Conservation (phyloP, 345 rosid species). For the Garcia nutans region DNA sequence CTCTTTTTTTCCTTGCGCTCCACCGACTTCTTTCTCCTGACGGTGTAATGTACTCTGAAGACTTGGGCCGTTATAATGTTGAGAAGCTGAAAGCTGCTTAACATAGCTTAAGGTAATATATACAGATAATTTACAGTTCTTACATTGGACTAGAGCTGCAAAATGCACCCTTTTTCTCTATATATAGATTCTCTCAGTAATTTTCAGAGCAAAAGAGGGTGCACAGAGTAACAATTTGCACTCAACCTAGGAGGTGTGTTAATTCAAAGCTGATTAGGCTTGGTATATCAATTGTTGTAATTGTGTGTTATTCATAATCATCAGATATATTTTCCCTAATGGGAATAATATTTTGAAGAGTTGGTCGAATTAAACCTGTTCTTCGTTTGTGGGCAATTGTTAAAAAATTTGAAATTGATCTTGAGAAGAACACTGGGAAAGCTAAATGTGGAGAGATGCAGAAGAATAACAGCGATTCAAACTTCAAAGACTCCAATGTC, state of each 20-base stretch:
- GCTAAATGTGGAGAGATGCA: no score
- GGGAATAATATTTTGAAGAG: neutral
- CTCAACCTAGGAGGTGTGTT: neutral
- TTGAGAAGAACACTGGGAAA: no score
- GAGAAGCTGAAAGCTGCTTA: conserved; percentile 40
- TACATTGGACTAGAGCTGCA: neutral
- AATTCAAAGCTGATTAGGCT: neutral
- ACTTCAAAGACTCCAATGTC: no score
- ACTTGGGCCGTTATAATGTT: conserved; percentile 20
- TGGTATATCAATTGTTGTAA: conserved; percentile 1
- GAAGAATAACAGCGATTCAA: no score
- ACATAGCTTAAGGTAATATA: neutral
- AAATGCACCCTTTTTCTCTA: neutral
- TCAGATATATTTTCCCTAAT: neutral
- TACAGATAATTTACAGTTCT: neutral
- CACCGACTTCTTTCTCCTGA: conserved; percentile 28
- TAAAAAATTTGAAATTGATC: no score
- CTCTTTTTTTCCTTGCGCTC: conserved; percentile 20
- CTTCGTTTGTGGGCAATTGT: no score
- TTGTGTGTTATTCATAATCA: neutral
- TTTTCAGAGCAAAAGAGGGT: neutral
- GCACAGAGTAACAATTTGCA: neutral
- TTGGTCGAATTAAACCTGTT: no score
- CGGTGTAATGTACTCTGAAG: conserved; percentile 45
- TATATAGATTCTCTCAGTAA: neutral